phyloP scores from a whole-genome alignment of 495 filamentous ascomycete genomes.

The Tuber indicum region DNA sequence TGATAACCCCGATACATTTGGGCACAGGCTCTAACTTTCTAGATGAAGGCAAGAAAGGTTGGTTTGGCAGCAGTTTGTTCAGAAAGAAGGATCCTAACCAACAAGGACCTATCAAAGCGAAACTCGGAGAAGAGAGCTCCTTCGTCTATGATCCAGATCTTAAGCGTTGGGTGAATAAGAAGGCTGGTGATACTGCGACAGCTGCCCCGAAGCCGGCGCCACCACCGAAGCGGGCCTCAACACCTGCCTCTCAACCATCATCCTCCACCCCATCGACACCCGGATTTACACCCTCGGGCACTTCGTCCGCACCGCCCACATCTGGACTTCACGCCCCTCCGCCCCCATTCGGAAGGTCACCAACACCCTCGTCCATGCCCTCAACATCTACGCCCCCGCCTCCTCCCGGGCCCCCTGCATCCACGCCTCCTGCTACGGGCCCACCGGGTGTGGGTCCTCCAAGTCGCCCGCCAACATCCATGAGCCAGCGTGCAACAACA shows the following conservation, averaged over 20 bases:
- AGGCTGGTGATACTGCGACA: conserved; percentile 56
- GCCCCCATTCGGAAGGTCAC: conserved; percentile 10
- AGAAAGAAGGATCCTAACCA: conserved; percentile 46
- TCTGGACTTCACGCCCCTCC: conserved; percentile 15
- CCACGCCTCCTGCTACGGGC: conserved; percentile 15
- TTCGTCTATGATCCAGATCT: conserved; percentile 92
- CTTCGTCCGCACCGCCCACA: conserved; percentile 41
- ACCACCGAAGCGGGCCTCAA: conserved; percentile 40
- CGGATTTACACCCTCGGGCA: conserved; percentile 43
- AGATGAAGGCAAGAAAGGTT: conserved; percentile 61
- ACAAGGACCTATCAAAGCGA: conserved; percentile 74
- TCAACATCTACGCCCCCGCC: conserved; percentile 36
- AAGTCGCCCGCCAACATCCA: conserved; percentile 42
- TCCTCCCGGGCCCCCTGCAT: conserved; percentile 29
- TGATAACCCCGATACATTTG: background rate
- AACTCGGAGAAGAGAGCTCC: conserved; percentile 85
- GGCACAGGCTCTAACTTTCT: conserved; percentile 13
- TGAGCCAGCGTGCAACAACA: conserved; percentile 19
- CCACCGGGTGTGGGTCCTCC: conserved; percentile 23
- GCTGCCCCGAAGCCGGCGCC: conserved; percentile 50
- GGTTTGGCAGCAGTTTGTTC: conserved; percentile 81
- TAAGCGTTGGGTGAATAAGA: conserved; percentile 98
- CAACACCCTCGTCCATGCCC: conserved; percentile 25
- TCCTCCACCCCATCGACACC: conserved; percentile 39
- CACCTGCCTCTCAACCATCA: conserved; percentile 36